Evolutionary conservation across 306 rosid species (phyloP).

Genomic region (Citrullus amarus): DNA sequence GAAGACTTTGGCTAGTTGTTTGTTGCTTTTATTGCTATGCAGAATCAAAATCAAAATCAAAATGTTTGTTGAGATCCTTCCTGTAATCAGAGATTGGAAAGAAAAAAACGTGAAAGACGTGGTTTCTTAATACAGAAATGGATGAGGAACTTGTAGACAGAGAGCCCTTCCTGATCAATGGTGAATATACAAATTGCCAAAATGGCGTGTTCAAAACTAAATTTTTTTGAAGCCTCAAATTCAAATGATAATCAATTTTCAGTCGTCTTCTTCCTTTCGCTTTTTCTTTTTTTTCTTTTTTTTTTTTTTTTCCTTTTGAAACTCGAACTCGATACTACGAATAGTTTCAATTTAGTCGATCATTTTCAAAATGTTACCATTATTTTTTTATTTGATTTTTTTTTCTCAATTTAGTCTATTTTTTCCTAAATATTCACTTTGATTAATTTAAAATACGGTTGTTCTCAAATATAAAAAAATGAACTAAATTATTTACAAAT

Average conservation of each 20-base stretch:
- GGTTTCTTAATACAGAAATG: background rate
- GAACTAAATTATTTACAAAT: too few relatives aligned
- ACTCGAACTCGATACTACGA: too few relatives aligned
- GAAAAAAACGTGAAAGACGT: conserved; percentile 2
- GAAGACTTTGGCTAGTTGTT: background rate
- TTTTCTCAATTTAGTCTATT: too few relatives aligned
- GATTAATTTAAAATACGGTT: too few relatives aligned
- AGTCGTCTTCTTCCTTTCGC: background rate
- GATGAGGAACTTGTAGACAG: background rate
- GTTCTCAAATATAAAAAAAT: too few relatives aligned
- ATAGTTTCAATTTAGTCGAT: too few relatives aligned
- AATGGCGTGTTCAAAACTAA: background rate
- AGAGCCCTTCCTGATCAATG: background rate
- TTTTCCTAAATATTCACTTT: too few relatives aligned
- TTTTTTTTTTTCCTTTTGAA: too few relatives aligned
- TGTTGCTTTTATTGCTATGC: background rate
- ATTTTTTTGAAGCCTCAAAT: background rate
- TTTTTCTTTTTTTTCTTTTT: too few relatives aligned
- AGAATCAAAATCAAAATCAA: background rate
- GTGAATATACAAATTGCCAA: background rate
- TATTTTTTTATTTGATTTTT: too few relatives aligned
- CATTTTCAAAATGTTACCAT: too few relatives aligned
- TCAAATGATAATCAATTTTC: background rate
- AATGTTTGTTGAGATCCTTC: background rate
- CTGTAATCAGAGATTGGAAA: background rate